Evolutionary conservation across 768 basidiomycete species (phyloP).

Genomic region (Pisolithus microcarpus): DNA sequence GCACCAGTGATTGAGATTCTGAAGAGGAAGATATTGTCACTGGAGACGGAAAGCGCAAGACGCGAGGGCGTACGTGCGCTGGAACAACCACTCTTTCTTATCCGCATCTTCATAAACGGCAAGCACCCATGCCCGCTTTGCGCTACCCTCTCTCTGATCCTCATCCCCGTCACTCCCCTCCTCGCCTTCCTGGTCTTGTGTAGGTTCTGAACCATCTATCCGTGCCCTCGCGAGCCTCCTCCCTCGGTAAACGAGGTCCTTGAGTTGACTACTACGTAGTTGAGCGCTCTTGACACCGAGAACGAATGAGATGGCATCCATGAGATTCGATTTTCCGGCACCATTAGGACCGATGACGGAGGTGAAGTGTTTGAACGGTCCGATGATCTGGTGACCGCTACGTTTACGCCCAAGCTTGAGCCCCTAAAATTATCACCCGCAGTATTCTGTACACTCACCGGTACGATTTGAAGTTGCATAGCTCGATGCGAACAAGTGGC

Average conservation of each 20-base stretch:
- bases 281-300: slow-evolving; percentile 94
- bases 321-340: slow-evolving; percentile 96
- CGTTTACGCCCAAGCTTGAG: slow-evolving; percentile 1
- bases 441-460: slow-evolving; percentile 34
- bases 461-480: slow-evolving; percentile 98
- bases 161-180: slow-evolving; percentile 45
- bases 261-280: slow-evolving; percentile 86
- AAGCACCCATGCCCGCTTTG: slow-evolving; percentile 92
- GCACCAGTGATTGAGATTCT: slow-evolving; percentile 85
- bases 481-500: slow-evolving; percentile 81
- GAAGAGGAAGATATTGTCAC: slow-evolving; percentile 1
- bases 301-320: slow-evolving; percentile 99
- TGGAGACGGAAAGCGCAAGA: neutral
- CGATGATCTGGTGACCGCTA: slow-evolving; percentile 79
- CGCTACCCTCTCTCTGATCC: slow-evolving; percentile 69
- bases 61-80: slow-evolving; percentile 68
- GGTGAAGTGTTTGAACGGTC: slow-evolving; percentile 89
- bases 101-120: slow-evolving; percentile 79
- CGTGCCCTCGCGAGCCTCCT: slow-evolving; percentile 51
- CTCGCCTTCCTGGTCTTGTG: slow-evolving; percentile 38
- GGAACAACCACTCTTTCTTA: slow-evolving; percentile 83
- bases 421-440: neutral
- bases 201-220: slow-evolving; percentile 37
- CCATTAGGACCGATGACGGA: slow-evolving; percentile 98
- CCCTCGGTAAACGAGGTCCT: slow-evolving; percentile 96